Conservation (phyloP, 345 rosid species). For the Syzygium oleosum region DNA sequence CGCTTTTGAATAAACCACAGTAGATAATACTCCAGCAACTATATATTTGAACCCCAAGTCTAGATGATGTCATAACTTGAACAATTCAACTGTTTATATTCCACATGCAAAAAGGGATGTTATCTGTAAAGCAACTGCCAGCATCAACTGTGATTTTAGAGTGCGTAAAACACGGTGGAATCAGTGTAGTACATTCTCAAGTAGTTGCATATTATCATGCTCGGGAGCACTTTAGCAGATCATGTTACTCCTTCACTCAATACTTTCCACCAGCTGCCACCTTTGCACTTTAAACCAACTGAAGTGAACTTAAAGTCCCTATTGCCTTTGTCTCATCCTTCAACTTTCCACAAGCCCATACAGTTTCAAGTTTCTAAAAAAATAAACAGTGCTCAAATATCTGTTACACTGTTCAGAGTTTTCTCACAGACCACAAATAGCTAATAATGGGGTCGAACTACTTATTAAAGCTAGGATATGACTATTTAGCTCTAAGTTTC, state of each 20-base stretch:
- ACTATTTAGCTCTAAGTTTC: no score
- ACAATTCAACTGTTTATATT: no score
- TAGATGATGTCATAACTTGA: no score
- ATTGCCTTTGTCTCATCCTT: not conserved
- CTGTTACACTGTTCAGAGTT: not conserved
- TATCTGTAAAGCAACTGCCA: no score
- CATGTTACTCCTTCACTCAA: not conserved
- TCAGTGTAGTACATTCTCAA: not conserved
- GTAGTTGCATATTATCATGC: not conserved
- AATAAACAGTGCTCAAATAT: not conserved
- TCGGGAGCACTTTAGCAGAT: not conserved
- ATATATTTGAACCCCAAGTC: no score
- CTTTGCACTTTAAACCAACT: not conserved
- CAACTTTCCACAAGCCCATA: not conserved
- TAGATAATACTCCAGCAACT: no score
- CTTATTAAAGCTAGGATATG: no score
- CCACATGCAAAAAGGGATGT: no score
- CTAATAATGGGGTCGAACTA: no score
- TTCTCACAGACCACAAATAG: not conserved
- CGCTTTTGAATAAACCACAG: no score
- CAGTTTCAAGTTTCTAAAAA: not conserved
- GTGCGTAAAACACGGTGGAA: not conserved
- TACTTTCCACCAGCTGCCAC: not conserved
- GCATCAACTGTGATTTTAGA: not conserved
- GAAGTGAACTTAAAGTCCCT: not conserved